Evolutionary conservation across 2,329 filamentous ascomycete species (phyloP), one percentile per base, ranked within the genome.

Genomic region (Dichotomopilus funicola): DNA sequence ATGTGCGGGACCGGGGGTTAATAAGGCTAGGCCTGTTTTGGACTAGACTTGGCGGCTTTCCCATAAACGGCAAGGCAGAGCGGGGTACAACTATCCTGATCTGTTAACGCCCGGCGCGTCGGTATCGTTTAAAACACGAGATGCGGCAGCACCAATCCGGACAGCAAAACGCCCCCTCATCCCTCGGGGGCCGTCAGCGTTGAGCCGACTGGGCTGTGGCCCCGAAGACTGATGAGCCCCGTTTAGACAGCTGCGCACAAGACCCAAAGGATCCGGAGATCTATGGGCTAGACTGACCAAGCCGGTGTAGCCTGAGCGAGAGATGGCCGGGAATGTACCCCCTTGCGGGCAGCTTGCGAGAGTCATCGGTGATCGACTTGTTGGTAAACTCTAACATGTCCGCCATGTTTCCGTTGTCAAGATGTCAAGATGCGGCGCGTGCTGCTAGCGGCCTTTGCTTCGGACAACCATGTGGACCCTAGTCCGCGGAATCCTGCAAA

Each of bases 91-190:
- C 27, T 37, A 36, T 37, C 6, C 43, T 6, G 10, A 38, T 53
- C 12, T 31, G 40, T 38, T n/a, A 12, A 58, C 52, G 44, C 44
- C 52, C 7, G 35, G 49, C 52, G 56, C 40, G 53, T 31, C 10
- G 45, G 40, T 57, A 54, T 47, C 51, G 13, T 35, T 11, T n/a
- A 36, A 47, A 43, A 54, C 54, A 51, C 51, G 51, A 54, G 51
- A 51, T 59, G 57, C 57, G 44, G 42, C 34, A 51, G 43, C 37
- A 54, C 57, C 36, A 44, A 59, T 59, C 37, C n/a, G 57, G 57
- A 54, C 35, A 42, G 38, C 38, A 51, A 50, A 56, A 47, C 51
- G 56, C 49, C 36, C 34, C 37, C 43, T 45, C n/a, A 11, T 11
- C 35, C 5, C 9, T 40, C 12, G 12, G 33, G 38, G 44, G 7